Percentiles rank a stretch among this genome's conserved stretches.
These are phyloP conservation scores for Aegilops umbellulata DNA, from an alignment of 176 grass and related monocot species.

Conservation along the genomic window DNA sequence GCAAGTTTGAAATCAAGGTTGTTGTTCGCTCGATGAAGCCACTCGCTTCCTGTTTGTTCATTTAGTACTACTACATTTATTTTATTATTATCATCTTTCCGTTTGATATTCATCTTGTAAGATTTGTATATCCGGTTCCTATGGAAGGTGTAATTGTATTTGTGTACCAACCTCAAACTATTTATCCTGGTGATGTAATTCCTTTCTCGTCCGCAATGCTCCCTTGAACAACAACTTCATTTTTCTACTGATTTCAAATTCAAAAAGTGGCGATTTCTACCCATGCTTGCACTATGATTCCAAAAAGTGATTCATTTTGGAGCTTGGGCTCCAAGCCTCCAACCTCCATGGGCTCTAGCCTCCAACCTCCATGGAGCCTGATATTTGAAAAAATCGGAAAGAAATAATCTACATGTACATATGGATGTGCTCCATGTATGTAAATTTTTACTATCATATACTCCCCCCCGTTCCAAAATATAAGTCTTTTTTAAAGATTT, in stretches of 20 bases:
- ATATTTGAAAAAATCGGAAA: too few species aligned
- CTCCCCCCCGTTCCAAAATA: too few species aligned
- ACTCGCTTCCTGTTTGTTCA: constrained; percentile 29
- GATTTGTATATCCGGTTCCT: constrained; percentile 35
- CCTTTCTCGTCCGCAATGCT: neutral
- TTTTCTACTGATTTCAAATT: neutral
- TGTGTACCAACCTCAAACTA: constrained; percentile 13
- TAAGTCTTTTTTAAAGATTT: too few species aligned
- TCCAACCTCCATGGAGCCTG: too few species aligned
- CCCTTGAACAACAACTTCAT: neutral
- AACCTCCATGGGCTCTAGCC: too few species aligned
- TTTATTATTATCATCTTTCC: neutral
- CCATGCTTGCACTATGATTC: too few species aligned
- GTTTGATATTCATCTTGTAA: constrained; percentile 34
- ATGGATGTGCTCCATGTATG: too few species aligned
- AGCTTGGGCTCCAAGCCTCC: too few species aligned
- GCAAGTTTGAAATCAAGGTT: neutral
- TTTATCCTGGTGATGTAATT: neutral
- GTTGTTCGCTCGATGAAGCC: constrained; percentile 31
- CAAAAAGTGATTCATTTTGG: too few species aligned
- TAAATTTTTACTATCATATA: too few species aligned
- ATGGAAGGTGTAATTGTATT: neutral
- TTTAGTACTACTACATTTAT: constrained; percentile 18
- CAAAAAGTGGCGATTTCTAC: too few species aligned
- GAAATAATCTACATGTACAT: too few species aligned